These are phyloP conservation scores for Pyricularia sp. DNA, from an alignment of 2,329 filamentous ascomycete genomes.

Conservation along the genomic window DNA sequence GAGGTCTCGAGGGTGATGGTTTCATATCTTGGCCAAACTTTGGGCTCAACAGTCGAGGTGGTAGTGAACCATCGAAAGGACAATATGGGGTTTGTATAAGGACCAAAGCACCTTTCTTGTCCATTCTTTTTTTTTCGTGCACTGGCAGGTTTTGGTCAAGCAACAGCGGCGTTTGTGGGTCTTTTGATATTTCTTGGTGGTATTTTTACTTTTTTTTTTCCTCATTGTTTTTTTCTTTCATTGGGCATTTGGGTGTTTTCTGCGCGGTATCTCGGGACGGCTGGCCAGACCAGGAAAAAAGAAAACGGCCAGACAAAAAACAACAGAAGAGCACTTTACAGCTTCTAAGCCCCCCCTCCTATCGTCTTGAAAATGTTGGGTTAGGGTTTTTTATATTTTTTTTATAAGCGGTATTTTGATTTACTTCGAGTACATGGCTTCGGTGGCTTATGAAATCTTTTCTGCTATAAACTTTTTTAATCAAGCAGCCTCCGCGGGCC, in stretches of 20 bases:
- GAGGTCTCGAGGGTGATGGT: constrained; percentile 36
- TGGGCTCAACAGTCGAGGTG: constrained; percentile 32
- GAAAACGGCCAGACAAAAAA: background rate
- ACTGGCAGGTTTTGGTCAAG: background rate
- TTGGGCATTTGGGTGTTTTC: background rate
- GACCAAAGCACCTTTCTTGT: background rate
- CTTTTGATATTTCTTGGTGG: background rate
- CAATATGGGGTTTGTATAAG: constrained; percentile 19
- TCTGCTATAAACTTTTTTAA: background rate
- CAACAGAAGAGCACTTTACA: background rate
- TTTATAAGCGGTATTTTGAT: background rate
- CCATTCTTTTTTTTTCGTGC: background rate
- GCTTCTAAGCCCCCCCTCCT: background rate
- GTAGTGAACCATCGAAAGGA: constrained; percentile 25
- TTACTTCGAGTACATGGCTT: background rate
- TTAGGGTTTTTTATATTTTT: background rate
- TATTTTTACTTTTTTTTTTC: background rate
- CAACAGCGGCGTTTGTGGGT: background rate
- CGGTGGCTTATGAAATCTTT: background rate
- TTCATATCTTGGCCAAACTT: constrained; percentile 31
- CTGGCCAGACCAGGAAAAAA: background rate
- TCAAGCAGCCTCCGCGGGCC: background rate
- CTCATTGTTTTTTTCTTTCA: background rate
- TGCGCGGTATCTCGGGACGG: background rate
- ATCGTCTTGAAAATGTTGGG: background rate